Percentiles rank a stretch among this genome's conserved stretches.
phyloP scores from a whole-genome alignment of 495 filamentous ascomycete genomes.

The Saxophila tyrrhenica region DNA sequence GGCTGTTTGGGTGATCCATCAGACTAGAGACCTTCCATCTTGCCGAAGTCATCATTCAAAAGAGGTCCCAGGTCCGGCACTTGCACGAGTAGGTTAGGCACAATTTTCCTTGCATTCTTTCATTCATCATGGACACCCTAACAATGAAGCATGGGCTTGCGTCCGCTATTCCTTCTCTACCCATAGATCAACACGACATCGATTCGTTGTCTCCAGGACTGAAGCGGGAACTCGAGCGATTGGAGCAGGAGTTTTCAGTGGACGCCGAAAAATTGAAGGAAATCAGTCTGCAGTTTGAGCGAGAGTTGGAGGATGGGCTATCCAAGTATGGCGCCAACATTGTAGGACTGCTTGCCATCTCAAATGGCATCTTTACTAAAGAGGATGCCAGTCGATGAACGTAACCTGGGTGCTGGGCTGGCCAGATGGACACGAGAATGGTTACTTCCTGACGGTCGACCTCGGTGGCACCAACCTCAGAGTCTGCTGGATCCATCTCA shows the following conservation, averaged over 20 bases:
- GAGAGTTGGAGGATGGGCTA: slow-evolving; percentile 1
- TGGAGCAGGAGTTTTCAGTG: neutral
- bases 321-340: slow-evolving; percentile 9
- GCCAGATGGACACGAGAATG: slow-evolving; percentile 50
- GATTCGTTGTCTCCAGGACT: neutral
- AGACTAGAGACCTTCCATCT: neutral
- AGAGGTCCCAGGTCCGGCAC: too few species aligned
- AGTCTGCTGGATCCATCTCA: slow-evolving; percentile 42
- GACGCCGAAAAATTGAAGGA: neutral
- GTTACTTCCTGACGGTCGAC: slow-evolving; percentile 67
- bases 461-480: slow-evolving; percentile 73
- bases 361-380: neutral
- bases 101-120: too few species aligned
- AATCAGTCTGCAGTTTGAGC: neutral
- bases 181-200: neutral
- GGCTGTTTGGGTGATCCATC: neutral
- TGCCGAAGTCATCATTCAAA: neutral
- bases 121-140: neutral
- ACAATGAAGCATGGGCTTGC: neutral
- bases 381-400: slow-evolving; percentile 8
- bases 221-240: neutral
- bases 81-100: too few species aligned
- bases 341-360: neutral
- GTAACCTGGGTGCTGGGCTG: slow-evolving; percentile 24
- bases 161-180: neutral